A percentile compares a stretch with the other conserved stretches of the same genome.
Evolutionary conservation across 495 filamentous ascomycete species (phyloP).

Genomic region (Apodospora peruviana): DNA sequence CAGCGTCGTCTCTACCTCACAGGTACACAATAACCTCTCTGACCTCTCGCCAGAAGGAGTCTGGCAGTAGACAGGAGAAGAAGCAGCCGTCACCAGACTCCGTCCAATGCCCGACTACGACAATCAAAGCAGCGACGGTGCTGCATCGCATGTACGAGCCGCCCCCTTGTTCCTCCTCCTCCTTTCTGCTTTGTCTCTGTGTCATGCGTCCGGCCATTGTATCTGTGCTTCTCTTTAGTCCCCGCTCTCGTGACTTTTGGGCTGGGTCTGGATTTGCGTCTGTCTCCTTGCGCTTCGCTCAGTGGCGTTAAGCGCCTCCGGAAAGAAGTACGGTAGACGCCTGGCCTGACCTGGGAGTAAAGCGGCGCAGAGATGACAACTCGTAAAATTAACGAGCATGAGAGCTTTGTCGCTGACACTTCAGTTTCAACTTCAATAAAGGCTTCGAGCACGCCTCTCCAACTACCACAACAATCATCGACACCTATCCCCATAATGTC

Average conservation of each 20-base stretch:
- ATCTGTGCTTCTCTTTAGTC: background rate
- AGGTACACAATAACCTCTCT: too few relatives aligned
- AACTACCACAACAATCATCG: conserved; percentile 20
- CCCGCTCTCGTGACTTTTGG: background rate
- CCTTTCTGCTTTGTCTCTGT: background rate
- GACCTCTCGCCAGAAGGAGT: too few relatives aligned
- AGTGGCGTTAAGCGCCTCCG: background rate
- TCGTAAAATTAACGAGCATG: background rate
- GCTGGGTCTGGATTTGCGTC: background rate
- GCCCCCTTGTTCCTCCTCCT: conserved; percentile 1
- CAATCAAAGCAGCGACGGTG: conserved; percentile 21
- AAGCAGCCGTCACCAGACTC: background rate
- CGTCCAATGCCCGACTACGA: conserved; percentile 17
- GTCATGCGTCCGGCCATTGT: background rate
- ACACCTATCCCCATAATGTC: conserved; percentile 60
- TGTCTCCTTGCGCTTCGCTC: background rate
- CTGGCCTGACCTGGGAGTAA: background rate
- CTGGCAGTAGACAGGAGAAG: conserved; percentile 1
- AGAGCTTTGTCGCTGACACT: conserved; percentile 6
- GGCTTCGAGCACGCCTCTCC: conserved; percentile 24
- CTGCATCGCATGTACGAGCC: conserved; percentile 20
- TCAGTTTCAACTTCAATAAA: conserved; percentile 13
- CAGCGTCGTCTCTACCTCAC: too few relatives aligned
- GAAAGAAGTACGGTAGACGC: background rate
- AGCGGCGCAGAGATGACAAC: background rate